phyloP scores from a whole-genome alignment of 1,284 basidiomycete genomes.

The Boletus hoseneyae region DNA sequence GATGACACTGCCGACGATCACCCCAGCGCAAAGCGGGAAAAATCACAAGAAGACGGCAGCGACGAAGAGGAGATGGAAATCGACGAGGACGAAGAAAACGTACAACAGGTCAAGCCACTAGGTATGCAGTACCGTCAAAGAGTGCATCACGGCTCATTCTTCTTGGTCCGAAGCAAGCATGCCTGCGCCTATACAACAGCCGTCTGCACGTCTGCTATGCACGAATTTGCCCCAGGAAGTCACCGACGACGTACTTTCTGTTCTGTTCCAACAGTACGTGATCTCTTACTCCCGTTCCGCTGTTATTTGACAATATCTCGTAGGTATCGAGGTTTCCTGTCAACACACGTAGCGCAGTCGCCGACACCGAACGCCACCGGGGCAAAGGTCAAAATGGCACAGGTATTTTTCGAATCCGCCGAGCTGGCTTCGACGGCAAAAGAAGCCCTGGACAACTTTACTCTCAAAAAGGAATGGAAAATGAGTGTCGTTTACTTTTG shows the following conservation, averaged over 20 bases:
- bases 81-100: conserved; percentile 69
- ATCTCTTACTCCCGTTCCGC: not conserved
- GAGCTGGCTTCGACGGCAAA: conserved; percentile 73
- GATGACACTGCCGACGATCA: conserved; percentile 55
- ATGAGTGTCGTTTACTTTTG: conserved; percentile 76
- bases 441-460: conserved; percentile 75
- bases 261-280: conserved; percentile 85
- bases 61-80: conserved; percentile 84
- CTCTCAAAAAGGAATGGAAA: conserved; percentile 76
- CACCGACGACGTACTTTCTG: conserved; percentile 72
- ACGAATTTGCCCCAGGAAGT: conserved; percentile 80
- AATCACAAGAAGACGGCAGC: conserved; percentile 59
- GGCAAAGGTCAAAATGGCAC: conserved; percentile 67
- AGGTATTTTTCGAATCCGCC: conserved; percentile 70
- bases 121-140: conserved; percentile 40
- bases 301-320: conserved; percentile 8
- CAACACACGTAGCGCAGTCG: conserved; percentile 63
- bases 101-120: conserved; percentile 35
- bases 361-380: conserved; percentile 62
- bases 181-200: conserved; percentile 52
- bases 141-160: conserved; percentile 27
- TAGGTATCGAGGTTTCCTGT: conserved; percentile 76
- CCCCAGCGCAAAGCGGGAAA: conserved; percentile 65
- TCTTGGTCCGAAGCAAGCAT: conserved; percentile 38
- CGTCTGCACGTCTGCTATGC: conserved; percentile 66